Evolutionary conservation across 2,329 filamentous ascomycete genomes (phyloP).

Genomic region (Phyllosticta citrichinensis): DNA sequence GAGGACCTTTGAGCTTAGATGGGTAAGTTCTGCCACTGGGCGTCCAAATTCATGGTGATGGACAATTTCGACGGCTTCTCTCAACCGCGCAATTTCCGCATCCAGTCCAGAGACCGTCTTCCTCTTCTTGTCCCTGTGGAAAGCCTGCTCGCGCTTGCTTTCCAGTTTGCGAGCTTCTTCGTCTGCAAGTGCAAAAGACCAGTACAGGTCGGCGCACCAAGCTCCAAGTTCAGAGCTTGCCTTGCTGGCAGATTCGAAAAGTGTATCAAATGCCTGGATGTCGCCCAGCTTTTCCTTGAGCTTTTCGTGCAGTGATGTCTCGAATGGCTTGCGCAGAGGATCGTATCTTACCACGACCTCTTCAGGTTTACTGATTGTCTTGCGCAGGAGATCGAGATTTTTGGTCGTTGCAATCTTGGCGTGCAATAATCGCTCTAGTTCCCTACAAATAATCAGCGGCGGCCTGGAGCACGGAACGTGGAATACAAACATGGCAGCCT

Average conservation of each 20-base stretch:
- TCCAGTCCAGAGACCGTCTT: conserved; percentile 34
- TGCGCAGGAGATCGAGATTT: conserved; percentile 49
- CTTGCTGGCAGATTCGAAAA: conserved; percentile 50
- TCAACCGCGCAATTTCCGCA: conserved; percentile 45
- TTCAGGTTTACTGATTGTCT: conserved; percentile 48
- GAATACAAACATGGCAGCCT: conserved; percentile 45
- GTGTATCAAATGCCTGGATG: conserved; percentile 41
- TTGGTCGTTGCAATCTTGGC: conserved; percentile 72
- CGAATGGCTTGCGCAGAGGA: conserved; percentile 40
- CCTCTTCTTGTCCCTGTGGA: conserved; percentile 36
- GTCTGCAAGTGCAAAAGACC: conserved; percentile 59
- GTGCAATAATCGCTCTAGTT: conserved; percentile 68
- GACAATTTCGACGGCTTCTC: conserved; percentile 48
- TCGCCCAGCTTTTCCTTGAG: conserved; percentile 47
- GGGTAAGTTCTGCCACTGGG: conserved; percentile 25
- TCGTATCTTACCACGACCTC: conserved; percentile 52
- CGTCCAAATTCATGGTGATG: conserved; percentile 39
- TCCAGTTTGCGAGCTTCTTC: conserved; percentile 53
- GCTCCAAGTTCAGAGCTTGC: conserved; percentile 60
- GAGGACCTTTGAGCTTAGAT: conserved; percentile 65
- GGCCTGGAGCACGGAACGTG: background rate
- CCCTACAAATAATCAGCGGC: conserved; percentile 16
- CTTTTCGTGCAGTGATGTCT: conserved; percentile 54
- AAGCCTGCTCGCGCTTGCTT: conserved; percentile 1
- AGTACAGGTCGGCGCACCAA: conserved; percentile 79